Conservation (phyloP, 2,329 filamentous ascomycete species). For the Claviceps spartinae region DNA sequence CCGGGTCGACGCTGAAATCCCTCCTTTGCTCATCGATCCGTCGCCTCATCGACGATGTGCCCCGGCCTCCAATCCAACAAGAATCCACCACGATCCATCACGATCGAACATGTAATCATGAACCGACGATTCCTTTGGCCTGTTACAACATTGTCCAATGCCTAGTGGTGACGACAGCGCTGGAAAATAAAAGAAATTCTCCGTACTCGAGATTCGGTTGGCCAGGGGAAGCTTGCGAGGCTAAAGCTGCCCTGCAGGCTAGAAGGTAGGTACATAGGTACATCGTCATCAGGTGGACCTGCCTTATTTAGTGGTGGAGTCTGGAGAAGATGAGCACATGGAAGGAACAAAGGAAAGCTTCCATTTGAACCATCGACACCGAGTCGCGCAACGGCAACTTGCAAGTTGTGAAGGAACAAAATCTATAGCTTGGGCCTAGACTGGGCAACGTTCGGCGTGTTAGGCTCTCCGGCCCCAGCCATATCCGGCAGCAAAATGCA, state of each 20-base stretch:
- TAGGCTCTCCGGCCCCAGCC: neutral
- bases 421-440: neutral
- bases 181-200: neutral
- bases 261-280: too few relatives aligned
- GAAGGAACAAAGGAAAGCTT: neutral
- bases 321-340: neutral
- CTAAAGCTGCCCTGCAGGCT: neutral
- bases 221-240: neutral
- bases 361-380: neutral
- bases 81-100: neutral
- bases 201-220: neutral
- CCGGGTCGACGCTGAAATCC: neutral
- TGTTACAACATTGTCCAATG: neutral
- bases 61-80: neutral
- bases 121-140: neutral
- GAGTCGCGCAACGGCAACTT: neutral
- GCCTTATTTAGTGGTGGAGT: neutral
- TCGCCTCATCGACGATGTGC: neutral
- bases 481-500: neutral
- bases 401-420: neutral
- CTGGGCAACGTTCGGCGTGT: neutral
- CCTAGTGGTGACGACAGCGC: neutral
- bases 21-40: neutral
- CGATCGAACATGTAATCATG: neutral
- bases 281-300: neutral